phyloP scores from a whole-genome alignment of 2,329 filamentous ascomycete species.

The Colletotrichum gigasporum region DNA sequence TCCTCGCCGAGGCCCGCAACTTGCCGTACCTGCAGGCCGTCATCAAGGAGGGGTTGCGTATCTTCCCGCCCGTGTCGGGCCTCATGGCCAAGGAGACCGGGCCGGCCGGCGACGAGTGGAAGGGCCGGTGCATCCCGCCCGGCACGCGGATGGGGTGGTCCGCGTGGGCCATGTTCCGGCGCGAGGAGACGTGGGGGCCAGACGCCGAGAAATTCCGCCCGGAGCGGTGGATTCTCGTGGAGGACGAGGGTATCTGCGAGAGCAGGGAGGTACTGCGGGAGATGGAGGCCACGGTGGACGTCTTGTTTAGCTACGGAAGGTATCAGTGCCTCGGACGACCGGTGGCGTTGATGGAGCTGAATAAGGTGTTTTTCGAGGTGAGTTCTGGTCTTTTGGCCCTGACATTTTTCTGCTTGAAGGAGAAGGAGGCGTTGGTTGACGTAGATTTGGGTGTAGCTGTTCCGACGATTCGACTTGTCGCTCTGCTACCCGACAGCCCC shows the following conservation, averaged over 20 bases:
- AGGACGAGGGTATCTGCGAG: background rate
- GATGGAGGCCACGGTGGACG: slow-evolving; percentile 48
- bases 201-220: slow-evolving; percentile 46
- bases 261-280: slow-evolving; percentile 39
- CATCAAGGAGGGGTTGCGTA: slow-evolving; percentile 57
- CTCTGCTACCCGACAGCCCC: slow-evolving; percentile 42
- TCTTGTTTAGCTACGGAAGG: slow-evolving; percentile 48
- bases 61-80: slow-evolving; percentile 46
- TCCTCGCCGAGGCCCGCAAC: slow-evolving; percentile 49
- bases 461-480: slow-evolving; percentile 42
- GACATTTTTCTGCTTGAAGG: background rate
- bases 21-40: slow-evolving; percentile 58
- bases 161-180: slow-evolving; percentile 45
- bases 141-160: slow-evolving; percentile 44
- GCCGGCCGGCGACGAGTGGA: slow-evolving; percentile 7
- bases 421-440: background rate
- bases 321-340: slow-evolving; percentile 49
- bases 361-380: slow-evolving; percentile 53
- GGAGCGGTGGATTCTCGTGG: slow-evolving; percentile 47
- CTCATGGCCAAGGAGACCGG: slow-evolving; percentile 42
- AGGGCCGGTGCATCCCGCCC: slow-evolving; percentile 39
- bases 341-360: slow-evolving; percentile 49
- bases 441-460: slow-evolving; percentile 32
- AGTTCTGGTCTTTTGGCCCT: background rate
- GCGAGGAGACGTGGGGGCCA: slow-evolving; percentile 44